Conservation (phyloP, 2,329 filamentous ascomycete genomes). For the Neophaeococcomyces aloes region DNA sequence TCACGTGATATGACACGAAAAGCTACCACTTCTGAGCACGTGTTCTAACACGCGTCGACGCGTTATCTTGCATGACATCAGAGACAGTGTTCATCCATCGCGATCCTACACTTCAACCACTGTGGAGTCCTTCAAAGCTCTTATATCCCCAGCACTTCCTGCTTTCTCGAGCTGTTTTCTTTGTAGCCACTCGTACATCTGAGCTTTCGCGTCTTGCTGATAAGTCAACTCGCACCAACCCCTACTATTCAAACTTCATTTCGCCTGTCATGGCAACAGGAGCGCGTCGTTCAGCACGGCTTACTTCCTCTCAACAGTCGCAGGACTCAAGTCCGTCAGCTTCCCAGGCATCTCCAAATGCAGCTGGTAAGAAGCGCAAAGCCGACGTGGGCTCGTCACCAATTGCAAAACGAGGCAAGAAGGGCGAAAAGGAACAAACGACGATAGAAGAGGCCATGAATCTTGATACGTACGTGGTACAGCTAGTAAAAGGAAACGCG, state of each 20-base stretch:
- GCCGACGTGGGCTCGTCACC: constrained; percentile 18
- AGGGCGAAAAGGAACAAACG: constrained; percentile 22
- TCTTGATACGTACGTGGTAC: constrained; percentile 12
- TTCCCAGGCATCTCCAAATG: constrained; percentile 17
- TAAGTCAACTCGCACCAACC: too few relatives aligned
- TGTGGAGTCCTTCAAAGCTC: constrained; percentile 1
- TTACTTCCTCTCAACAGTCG: constrained; percentile 31
- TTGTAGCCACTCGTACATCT: too few relatives aligned
- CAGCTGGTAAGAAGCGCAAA: constrained; percentile 33
- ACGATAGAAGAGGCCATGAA: constrained; percentile 23
- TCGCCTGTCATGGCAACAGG: constrained; percentile 10
- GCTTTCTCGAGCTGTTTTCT: neutral
- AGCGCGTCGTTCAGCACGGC: constrained; percentile 28
- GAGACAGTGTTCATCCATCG: neutral
- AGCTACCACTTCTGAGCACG: neutral
- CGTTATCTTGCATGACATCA: too few relatives aligned
- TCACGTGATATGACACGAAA: neutral
- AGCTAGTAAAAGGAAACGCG: neutral
- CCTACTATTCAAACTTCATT: neutral
- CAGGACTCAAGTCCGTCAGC: constrained; percentile 14
- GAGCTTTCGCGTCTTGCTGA: neutral
- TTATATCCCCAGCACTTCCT: constrained; percentile 1
- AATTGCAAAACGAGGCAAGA: constrained; percentile 32
- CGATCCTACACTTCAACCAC: neutral
- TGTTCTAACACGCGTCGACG: neutral